Percentiles rank a stretch among this genome's conserved stretches.
Conservation (phyloP, 2,329 filamentous ascomycete genomes). For the Neoscytalidium dimidiatum region DNA sequence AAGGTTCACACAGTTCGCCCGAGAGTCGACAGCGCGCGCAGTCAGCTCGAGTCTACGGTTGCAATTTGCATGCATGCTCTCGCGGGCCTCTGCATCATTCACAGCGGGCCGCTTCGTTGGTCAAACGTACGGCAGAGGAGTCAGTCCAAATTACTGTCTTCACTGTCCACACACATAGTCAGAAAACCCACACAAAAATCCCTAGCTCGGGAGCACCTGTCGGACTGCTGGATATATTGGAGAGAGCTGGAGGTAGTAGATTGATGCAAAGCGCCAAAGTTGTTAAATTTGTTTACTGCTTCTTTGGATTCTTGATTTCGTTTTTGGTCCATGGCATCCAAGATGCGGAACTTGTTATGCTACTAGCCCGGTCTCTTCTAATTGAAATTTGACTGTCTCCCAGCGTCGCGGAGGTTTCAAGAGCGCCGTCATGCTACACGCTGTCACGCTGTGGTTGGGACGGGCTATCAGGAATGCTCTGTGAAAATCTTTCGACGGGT, state of each 20-base stretch:
- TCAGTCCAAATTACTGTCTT: not conserved
- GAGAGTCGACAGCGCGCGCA: conserved; percentile 1
- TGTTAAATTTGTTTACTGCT: conserved; percentile 13
- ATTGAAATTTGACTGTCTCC: not conserved
- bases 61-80: conserved; percentile 5
- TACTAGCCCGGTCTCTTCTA: not conserved
- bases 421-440: too few species aligned
- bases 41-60: conserved; percentile 14
- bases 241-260: not conserved
- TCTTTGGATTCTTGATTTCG: not conserved
- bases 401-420: not conserved
- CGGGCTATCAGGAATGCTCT: too few species aligned
- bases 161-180: conserved; percentile 1
- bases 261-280: not conserved
- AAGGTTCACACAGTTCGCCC: not conserved
- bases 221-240: conserved; percentile 1
- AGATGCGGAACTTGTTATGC: not conserved
- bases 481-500: too few species aligned
- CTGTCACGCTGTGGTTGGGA: too few species aligned
- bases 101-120: conserved; percentile 7
- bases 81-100: conserved; percentile 8
- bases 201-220: not conserved
- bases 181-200: conserved; percentile 11
- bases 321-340: not conserved
- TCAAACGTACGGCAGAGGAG: not conserved